Evolutionary conservation across 352 stramenopile species (phyloP).

Genomic region (Globisporangium irregulare): DNA sequence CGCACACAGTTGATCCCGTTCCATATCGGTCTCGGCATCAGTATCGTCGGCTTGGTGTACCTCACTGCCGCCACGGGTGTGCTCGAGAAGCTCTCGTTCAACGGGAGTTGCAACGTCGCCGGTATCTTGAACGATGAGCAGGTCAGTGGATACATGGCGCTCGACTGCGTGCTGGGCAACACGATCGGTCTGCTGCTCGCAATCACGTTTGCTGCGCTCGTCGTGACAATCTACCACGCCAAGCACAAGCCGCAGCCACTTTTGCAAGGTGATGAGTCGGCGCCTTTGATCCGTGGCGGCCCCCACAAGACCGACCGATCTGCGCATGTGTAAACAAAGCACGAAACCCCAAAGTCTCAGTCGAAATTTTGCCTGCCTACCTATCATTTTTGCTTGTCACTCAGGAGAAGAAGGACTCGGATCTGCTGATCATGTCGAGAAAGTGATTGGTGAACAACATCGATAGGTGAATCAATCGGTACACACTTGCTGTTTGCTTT

Average conservation of each 20-base stretch:
- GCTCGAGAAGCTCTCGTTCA: constrained; percentile 84
- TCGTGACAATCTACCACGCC: constrained; percentile 50
- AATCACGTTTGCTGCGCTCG: constrained; percentile 34
- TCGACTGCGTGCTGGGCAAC: constrained; percentile 75
- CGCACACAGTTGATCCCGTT: constrained; percentile 49
- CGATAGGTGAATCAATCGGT: not conserved
- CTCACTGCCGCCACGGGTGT: constrained; percentile 64
- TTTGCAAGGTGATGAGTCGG: constrained; percentile 29
- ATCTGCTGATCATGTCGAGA: not conserved
- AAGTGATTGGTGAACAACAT: constrained; percentile 1
- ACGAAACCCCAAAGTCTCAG: not conserved
- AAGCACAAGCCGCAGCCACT: constrained; percentile 33
- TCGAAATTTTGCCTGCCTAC: not conserved
- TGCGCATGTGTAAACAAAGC: constrained; percentile 9
- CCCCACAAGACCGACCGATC: not conserved
- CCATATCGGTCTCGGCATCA: constrained; percentile 66
- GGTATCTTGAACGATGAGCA: constrained; percentile 53
- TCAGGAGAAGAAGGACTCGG: not conserved
- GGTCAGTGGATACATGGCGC: constrained; percentile 73
- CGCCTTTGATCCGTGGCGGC: constrained; percentile 36
- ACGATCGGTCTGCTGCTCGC: constrained; percentile 64
- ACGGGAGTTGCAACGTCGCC: constrained; percentile 78
- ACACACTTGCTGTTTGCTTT: not conserved
- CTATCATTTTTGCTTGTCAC: not conserved
- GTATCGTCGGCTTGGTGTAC: constrained; percentile 59